Conservation (phyloP, 2,329 filamentous ascomycete genomes). For the Pseudocercospora musae region DNA sequence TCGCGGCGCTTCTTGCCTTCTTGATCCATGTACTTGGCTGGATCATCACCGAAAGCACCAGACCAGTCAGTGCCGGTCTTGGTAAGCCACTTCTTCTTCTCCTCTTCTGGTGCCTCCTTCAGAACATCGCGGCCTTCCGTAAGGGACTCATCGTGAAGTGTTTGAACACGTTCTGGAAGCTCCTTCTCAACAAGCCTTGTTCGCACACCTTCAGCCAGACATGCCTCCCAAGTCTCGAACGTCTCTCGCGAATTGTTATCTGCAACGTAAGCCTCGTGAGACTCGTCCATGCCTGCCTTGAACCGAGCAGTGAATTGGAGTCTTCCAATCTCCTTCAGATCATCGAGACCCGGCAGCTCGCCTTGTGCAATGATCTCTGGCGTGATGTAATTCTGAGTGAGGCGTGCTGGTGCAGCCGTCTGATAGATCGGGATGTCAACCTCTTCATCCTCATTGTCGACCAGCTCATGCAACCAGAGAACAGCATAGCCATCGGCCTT, state of each 20-base stretch:
- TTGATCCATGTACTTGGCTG: slow-evolving; percentile 56
- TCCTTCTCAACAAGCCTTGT: slow-evolving; percentile 67
- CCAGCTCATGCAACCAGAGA: slow-evolving; percentile 81
- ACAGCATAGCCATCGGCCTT: slow-evolving; percentile 71
- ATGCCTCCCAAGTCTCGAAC: slow-evolving; percentile 92
- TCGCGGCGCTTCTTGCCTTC: slow-evolving; percentile 54
- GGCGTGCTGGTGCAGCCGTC: slow-evolving; percentile 68
- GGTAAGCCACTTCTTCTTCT: slow-evolving; percentile 73
- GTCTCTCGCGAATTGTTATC: slow-evolving; percentile 91
- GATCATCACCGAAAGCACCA: slow-evolving; percentile 78
- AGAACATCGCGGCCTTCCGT: slow-evolving; percentile 78
- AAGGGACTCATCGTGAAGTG: slow-evolving; percentile 77
- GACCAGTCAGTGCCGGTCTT: slow-evolving; percentile 83
- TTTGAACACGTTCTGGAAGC: slow-evolving; percentile 67
- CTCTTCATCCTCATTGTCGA: slow-evolving; percentile 72
- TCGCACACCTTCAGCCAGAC: slow-evolving; percentile 81
- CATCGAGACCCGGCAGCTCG: slow-evolving; percentile 65
- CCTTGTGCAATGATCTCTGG: slow-evolving; percentile 64
- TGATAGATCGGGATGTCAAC: slow-evolving; percentile 91
- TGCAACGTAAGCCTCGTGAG: slow-evolving; percentile 76
- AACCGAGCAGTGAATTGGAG: slow-evolving; percentile 78
- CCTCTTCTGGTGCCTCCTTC: slow-evolving; percentile 65
- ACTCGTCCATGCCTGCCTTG: slow-evolving; percentile 84
- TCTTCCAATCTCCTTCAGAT: slow-evolving; percentile 76
- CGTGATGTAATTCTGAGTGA: slow-evolving; percentile 91